phyloP scores from a whole-genome alignment of 306 rosid species.

The Chamaecrista fasciculata region DNA sequence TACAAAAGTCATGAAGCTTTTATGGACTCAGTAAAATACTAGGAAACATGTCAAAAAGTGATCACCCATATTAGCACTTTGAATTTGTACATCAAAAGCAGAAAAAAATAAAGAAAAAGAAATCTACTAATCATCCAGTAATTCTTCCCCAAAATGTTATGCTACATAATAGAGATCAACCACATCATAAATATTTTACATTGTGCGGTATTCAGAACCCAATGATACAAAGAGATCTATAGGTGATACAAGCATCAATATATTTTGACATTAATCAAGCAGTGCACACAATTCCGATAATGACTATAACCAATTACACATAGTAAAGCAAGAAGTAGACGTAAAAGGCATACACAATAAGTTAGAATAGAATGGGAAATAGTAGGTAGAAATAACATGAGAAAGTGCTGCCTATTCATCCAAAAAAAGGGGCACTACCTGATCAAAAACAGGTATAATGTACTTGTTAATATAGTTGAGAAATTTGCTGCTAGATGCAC shows the following conservation, averaged over 20 bases:
- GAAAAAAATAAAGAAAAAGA: no score
- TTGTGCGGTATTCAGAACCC: not conserved
- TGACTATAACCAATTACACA: not conserved
- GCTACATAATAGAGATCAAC: not conserved
- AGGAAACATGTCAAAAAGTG: no score
- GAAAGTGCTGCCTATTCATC: not conserved
- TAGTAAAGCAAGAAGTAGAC: not conserved
- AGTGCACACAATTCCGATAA: not conserved
- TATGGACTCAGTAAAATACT: no score
- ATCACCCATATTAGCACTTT: no score
- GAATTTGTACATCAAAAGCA: no score
- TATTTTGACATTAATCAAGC: not conserved
- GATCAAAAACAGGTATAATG: constrained; percentile 84
- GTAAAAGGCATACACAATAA: not conserved
- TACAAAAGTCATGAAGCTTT: no score
- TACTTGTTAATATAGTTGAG: constrained; percentile 79
- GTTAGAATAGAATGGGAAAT: not conserved
- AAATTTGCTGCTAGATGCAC: constrained; percentile 93
- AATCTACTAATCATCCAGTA: not conserved
- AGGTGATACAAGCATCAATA: not conserved
- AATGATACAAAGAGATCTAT: not conserved
- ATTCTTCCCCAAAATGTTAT: not conserved
- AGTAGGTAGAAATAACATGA: not conserved
- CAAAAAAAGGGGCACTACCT: constrained; percentile 52
- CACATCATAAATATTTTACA: not conserved